Base-by-base conservation (phyloP, 2,329 filamentous ascomycete genomes). In the Nigrograna mackinnonii region DNA sequence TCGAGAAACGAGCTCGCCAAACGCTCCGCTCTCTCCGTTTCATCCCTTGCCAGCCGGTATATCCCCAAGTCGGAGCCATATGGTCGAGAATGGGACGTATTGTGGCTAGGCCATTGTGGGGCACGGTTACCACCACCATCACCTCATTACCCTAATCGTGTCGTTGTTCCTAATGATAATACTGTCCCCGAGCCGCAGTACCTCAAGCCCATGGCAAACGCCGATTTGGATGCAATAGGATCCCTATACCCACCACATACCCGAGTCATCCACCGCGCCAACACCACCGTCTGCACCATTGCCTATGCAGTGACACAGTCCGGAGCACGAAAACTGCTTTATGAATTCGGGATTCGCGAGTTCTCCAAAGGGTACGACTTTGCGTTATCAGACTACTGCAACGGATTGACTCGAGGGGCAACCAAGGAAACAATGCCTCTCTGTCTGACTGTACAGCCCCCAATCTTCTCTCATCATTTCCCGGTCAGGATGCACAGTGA, bases 51-150 rank as follows among this genome's bases (percentile, higher is more conserved):
- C 6, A 2, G 31, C 40, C 35, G 17, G 32, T 30, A 31, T 36
- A 30, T 34, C 14, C 51, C 53, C 31, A 43, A 26, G 39, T 55
- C 32, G 18, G 55, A 52, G 6, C 60, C 62, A 6, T 60, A 62
- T 34, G 55, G 54, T 3, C 58, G 52, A 18, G 49, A 64, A 22
- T 71, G 69, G 68, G 67, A 71, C 43, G 35, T 71, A 21, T 51
- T 71, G 9, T 69, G 65, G 66, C 58, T 68, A 2, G 69, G 69
- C 3, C 69, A 73, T 47, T 73, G 70, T 42, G 64, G 60, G 2
- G 46, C 47, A 13, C 41, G 41, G 11, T 59, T 66, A 5, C 52
- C 57, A 19, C 45, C 39, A 12, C 44, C 47, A 7, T 52, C 49
- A 0, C 28, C 43, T 24, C 4, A 38, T 6, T 31, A 28, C 18